Conservation (phyloP, 164 flowering plant species). For the Kingdonia uniflora region DNA sequence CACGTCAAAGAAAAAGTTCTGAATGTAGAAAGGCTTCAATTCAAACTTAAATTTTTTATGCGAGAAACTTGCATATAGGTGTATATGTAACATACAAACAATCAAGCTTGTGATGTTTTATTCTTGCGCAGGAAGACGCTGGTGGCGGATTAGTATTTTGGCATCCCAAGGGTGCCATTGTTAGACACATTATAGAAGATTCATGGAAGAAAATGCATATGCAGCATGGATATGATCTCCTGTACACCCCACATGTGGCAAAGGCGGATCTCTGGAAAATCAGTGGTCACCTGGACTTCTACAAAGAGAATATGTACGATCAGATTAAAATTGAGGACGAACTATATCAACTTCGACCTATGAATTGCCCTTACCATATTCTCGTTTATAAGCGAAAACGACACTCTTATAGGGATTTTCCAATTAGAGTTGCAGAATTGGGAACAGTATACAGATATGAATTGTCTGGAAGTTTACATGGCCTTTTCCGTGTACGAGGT, state of each 20-base stretch:
- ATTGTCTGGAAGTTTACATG: constrained; percentile 92
- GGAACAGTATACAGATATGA: constrained; percentile 96
- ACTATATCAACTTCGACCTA: constrained; percentile 90
- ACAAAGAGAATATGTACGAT: constrained; percentile 89
- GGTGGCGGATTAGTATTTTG: constrained; percentile 97
- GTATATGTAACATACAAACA: too few species aligned
- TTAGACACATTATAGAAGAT: constrained; percentile 85
- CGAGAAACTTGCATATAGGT: too few species aligned
- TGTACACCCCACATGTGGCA: constrained; percentile 93
- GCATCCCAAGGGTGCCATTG: constrained; percentile 92
- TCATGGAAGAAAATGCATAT: constrained; percentile 80
- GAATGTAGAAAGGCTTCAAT: too few species aligned
- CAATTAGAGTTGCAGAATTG: constrained; percentile 88
- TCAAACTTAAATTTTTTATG: too few species aligned
- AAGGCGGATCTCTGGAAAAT: constrained; percentile 88
- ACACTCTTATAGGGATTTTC: constrained; percentile 88
- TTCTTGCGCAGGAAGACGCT: constrained; percentile 71
- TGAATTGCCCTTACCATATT: constrained; percentile 98
- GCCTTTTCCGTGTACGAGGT: constrained; percentile 97
- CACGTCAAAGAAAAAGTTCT: too few species aligned
- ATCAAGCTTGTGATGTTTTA: too few species aligned
- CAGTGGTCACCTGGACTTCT: constrained; percentile 95
- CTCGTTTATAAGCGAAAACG: constrained; percentile 68
- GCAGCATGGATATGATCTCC: constrained; percentile 61
- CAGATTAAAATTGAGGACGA: constrained; percentile 93